Conservation (phyloP, 352 stramenopile species). For the Salisapilia sapeloensis region DNA sequence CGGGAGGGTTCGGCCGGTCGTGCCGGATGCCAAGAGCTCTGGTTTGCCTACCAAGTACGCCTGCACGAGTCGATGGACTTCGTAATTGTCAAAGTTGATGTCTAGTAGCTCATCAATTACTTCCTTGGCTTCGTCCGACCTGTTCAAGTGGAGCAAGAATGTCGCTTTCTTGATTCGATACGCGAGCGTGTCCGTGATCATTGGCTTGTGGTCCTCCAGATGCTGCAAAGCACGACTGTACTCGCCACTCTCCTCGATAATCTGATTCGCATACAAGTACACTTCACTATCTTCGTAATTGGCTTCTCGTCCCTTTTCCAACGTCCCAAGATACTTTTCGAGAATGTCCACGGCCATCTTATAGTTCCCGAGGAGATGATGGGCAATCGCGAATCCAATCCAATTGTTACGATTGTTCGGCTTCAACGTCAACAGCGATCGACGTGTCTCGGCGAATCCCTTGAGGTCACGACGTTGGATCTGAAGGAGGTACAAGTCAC, state of each 20-base stretch:
- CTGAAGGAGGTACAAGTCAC: conserved; percentile 93
- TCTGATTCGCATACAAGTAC: conserved; percentile 90
- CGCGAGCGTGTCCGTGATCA: conserved; percentile 56
- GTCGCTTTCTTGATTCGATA: conserved; percentile 70
- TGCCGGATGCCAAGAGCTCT: conserved; percentile 31
- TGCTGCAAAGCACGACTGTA: conserved; percentile 71
- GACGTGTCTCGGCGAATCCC: conserved; percentile 89
- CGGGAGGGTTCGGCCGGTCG: conserved; percentile 18
- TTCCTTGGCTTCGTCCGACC: conserved; percentile 40
- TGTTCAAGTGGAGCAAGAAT: conserved; percentile 38
- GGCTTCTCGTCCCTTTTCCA: conserved; percentile 29
- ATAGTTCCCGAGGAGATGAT: conserved; percentile 87
- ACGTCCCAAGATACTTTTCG: conserved; percentile 89
- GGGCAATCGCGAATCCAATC: conserved; percentile 92
- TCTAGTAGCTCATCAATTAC: conserved; percentile 61
- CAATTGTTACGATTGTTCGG: conserved; percentile 93
- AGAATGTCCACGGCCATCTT: conserved; percentile 91
- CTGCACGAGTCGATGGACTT: conserved; percentile 77
- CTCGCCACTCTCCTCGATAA: conserved; percentile 84
- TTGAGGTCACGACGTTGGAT: conserved; percentile 83
- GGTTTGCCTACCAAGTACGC: conserved; percentile 43
- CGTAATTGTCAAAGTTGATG: conserved; percentile 86
- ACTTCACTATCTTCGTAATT: conserved; percentile 95
- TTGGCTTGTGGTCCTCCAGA: conserved; percentile 58
- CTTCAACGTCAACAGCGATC: conserved; percentile 88